Evolutionary conservation across 192 early-diverging fungal genomes (phyloP), one percentile per base, ranked within the genome.

Genomic region (Phycomyces nitens): DNA sequence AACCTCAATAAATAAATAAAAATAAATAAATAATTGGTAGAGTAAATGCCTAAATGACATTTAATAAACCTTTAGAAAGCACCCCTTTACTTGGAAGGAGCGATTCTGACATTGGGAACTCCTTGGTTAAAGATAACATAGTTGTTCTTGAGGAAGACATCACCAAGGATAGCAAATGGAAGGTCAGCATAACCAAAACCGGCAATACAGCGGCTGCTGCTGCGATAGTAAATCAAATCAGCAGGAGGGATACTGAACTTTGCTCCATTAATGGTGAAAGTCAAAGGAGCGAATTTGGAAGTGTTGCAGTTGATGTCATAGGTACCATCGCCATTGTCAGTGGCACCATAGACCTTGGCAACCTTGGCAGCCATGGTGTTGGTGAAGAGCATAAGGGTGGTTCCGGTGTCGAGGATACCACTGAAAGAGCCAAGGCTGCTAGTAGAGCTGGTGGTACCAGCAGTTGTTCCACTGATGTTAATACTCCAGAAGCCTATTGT

Each of bases 81-180:
- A 34, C 7, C 7, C 7, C 7, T 56, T 56, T 56, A 56, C 55
- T 56, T 60, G 42, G 58, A 41, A 5, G 78, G 84, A 14, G 86
- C 86, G 70, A 87, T 81, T 21, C 81, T 81, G 14, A 89, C 77
- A n/a, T 72, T 69, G 18, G 77, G 68, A 15, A 77, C 71, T 27
- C 77, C 79, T 16, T 85, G 84, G 26, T 86, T 78, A 68, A 85
- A 88, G 23, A 85, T 81, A 23, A 82, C 75, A 62, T 87, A 87
- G 68, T 82, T 84, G 52, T 86, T 85, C 62, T 84, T 82, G 53
- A 89, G 69, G 68, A 87, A 89, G 14, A 85, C 70, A 65, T 87
- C 86, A 41, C 88, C 88, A 21, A 89, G 70, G 54, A 89, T 89
- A 24, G 70, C 65, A 54, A 75, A 70, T 1, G 53, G 56, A 9